Evolutionary conservation across 768 basidiomycete species (phyloP), one percentile per base, ranked within the genome.

Genomic region (Serendipita sp.): DNA sequence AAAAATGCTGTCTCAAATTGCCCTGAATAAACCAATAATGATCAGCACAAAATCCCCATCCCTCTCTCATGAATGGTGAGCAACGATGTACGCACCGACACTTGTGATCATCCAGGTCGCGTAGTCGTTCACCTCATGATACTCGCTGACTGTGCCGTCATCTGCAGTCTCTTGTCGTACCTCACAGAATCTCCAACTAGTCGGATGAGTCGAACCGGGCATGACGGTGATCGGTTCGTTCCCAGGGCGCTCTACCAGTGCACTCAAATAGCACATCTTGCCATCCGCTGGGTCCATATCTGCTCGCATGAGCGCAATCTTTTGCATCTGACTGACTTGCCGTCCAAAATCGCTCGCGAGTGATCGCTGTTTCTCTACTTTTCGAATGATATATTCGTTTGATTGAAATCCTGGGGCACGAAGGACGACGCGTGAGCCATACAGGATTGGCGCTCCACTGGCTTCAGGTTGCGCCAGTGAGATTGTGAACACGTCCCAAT

Each of bases 1-100:
- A 94, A 93, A 72, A 95, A 95, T 17, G 90, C 91, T 71, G 93
- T 94, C 69, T 92, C 88, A 73, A 92, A 93, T 73, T 92, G 91
- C 62, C 90, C 90, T 92, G 67, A 20, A 69, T 65, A 61, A 24
- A 16, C 2, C 48, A 62, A 31, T 28, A 56, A 34, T 9, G 14
- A 68, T 65, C 63, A 64, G 56, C 63, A 62, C 60, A 63, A 64
- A 30, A 51, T 11, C 51, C 28, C 56, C 45, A 60, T 17, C 62
- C 24, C 26, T n/a, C 9, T 61, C 30, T 33, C 31, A 30, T 60
- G 31, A 14, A 17, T 28, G 41, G 22, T 64, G 53, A 64, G 44
- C 22, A 43, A 60, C 56, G 22, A 38, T 56, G 22, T 22, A 68
- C 65, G 73, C 74, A 93, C 93, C 90, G 61, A 95, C 93, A 42